Percentiles rank a stretch among this genome's conserved stretches.
These are phyloP conservation scores for Ramularia collo-cygni DNA, from an alignment of 2,329 filamentous ascomycete species.

Conservation along the genomic window DNA sequence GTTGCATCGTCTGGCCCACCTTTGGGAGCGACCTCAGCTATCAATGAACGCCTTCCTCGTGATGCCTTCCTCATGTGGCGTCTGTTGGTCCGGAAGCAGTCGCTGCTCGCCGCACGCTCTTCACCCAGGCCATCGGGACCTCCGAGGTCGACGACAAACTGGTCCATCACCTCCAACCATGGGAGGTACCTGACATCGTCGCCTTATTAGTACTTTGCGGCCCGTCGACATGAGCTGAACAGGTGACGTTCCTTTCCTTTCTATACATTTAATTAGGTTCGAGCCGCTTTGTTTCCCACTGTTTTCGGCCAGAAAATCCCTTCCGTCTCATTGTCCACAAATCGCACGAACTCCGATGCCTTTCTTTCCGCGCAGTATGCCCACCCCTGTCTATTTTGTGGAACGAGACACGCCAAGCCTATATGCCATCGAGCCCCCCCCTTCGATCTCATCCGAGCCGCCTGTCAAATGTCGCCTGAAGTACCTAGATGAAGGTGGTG, in stretches of 20 bases:
- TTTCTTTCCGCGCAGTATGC: constrained; percentile 9
- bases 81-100: too few relatives aligned
- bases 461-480: constrained; percentile 16
- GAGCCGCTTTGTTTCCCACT: neutral
- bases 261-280: neutral
- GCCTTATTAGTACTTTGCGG: too few relatives aligned
- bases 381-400: constrained; percentile 14
- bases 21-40: too few relatives aligned
- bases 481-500: constrained; percentile 33
- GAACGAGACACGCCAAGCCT: constrained; percentile 13
- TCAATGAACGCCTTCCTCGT: too few relatives aligned
- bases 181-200: too few relatives aligned
- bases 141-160: too few relatives aligned
- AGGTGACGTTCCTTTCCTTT: neutral
- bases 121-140: too few relatives aligned
- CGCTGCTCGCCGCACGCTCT: too few relatives aligned
- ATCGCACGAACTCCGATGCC: constrained; percentile 3
- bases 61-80: too few relatives aligned
- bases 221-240: too few relatives aligned
- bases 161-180: too few relatives aligned
- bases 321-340: neutral
- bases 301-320: constrained; percentile 3
- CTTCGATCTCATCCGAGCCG: neutral
- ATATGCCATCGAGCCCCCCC: constrained; percentile 6
- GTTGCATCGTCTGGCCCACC: too few relatives aligned